phyloP scores from a whole-genome alignment of 2,329 filamentous ascomycete genomes.

The Phialophora chinensis region DNA sequence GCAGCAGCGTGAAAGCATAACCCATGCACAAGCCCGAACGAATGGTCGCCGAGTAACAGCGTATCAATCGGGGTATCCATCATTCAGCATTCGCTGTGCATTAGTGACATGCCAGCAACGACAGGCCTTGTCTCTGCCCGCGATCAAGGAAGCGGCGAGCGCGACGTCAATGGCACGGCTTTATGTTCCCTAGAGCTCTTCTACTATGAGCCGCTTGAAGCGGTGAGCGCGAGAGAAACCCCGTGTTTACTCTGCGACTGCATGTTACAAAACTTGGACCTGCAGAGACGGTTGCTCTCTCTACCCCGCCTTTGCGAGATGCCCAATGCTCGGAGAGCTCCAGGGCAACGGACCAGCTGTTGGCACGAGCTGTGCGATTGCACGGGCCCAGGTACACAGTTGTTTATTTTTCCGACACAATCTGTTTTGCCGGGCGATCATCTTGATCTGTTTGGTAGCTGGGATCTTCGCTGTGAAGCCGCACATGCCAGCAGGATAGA shows the following conservation, averaged over 20 bases:
- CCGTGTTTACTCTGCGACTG: constrained; percentile 4
- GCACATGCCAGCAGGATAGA: constrained; percentile 2
- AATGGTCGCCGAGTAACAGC: constrained; percentile 10
- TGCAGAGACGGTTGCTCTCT: not conserved
- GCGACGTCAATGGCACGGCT: not conserved
- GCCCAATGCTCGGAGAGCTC: not conserved
- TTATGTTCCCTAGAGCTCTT: not conserved
- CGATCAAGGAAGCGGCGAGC: not conserved
- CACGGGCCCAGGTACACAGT: not conserved
- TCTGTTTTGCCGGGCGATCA: constrained; percentile 2
- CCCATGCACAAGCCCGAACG: not conserved
- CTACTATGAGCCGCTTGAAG: not conserved
- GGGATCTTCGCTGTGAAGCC: not conserved
- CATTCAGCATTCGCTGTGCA: constrained; percentile 23
- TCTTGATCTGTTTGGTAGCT: not conserved
- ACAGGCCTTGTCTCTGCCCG: constrained; percentile 6
- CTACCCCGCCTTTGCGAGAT: not conserved
- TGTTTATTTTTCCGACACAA: not conserved
- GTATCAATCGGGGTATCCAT: constrained; percentile 9
- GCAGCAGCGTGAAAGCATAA: constrained; percentile 6
- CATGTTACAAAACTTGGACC: not conserved
- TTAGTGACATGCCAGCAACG: constrained; percentile 14
- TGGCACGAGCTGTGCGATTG: not conserved
- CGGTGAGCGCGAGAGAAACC: constrained; percentile 1
- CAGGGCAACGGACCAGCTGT: not conserved